Evolutionary conservation across 495 filamentous ascomycete species (phyloP).

Genomic region (Acidiella bohemica): DNA sequence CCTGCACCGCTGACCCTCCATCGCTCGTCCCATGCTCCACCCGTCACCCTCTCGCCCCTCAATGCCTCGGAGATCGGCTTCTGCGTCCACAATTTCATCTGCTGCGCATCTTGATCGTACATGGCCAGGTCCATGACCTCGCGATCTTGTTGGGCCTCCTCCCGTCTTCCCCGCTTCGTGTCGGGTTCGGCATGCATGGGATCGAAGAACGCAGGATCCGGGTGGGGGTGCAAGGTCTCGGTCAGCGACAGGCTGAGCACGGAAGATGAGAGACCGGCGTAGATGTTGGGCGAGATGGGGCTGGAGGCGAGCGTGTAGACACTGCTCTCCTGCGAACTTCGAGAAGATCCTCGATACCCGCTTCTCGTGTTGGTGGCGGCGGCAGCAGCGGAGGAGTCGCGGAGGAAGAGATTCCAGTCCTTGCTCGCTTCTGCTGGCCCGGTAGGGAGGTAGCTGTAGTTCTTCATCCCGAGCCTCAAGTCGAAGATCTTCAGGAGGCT

Average conservation of each 20-base stretch:
- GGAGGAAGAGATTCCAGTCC: constrained; percentile 21
- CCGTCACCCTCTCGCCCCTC: too few species aligned
- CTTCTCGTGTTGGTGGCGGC: background rate
- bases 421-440: background rate
- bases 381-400: constrained; percentile 3
- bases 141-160: constrained; percentile 3
- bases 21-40: too few species aligned
- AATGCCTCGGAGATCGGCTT: too few species aligned
- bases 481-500: constrained; percentile 53
- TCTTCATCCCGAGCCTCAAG: constrained; percentile 40
- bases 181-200: background rate
- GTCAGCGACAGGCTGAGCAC: constrained; percentile 43
- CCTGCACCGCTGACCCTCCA: too few species aligned
- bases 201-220: constrained; percentile 22
- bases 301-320: constrained; percentile 50
- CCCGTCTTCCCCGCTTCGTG: too few species aligned
- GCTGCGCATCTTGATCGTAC: constrained; percentile 20
- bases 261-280: constrained; percentile 40
- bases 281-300: constrained; percentile 40
- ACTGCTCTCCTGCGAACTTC: constrained; percentile 29
- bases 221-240: constrained; percentile 29
- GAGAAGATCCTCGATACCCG: constrained; percentile 13
- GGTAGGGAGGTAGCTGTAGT: constrained; percentile 21
- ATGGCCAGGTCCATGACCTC: constrained; percentile 25
- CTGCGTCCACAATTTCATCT: constrained; percentile 23